These are phyloP conservation scores for Taphrina confusa DNA, from an alignment of 1,139 yeast genomes.

Conservation along the genomic window DNA sequence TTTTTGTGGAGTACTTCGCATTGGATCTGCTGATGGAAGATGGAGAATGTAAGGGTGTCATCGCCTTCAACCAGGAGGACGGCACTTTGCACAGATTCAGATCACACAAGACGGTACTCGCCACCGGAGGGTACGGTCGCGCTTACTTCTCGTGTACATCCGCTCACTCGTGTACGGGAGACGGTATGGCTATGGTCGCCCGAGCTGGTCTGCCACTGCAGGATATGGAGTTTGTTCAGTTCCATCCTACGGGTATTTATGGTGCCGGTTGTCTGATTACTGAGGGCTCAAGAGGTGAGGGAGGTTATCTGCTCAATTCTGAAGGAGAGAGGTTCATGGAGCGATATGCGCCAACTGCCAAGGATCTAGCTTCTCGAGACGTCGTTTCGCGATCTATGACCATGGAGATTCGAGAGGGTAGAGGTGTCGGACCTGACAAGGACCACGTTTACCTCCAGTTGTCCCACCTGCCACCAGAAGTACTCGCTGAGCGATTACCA, in stretches of 20 bases:
- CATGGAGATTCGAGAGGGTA: slow-evolving; percentile 96
- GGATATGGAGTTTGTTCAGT: slow-evolving; percentile 96
- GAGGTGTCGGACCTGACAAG: slow-evolving; percentile 96
- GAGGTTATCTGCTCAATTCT: slow-evolving; percentile 92
- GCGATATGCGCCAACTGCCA: slow-evolving; percentile 98
- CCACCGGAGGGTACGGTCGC: slow-evolving; percentile 99
- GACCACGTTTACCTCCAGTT: slow-evolving; percentile 96
- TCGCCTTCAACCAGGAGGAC: slow-evolving; percentile 97
- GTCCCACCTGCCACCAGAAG: slow-evolving; percentile 89
- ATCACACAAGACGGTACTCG: slow-evolving; percentile 92
- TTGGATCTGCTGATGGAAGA: slow-evolving; percentile 92
- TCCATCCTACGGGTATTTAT: slow-evolving; percentile 99
- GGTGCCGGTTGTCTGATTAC: slow-evolving; percentile 98
- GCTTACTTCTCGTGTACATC: slow-evolving; percentile 98
- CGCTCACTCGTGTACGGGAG: slow-evolving; percentile 99
- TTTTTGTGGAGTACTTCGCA: slow-evolving; percentile 96
- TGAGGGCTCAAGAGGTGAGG: slow-evolving; percentile 99
- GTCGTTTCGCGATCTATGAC: slow-evolving; percentile 98
- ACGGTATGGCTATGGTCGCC: slow-evolving; percentile 96
- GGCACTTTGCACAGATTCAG: slow-evolving; percentile 98
- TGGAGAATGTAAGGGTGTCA: slow-evolving; percentile 94
- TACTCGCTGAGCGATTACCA: slow-evolving; percentile 92
- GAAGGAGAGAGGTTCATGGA: slow-evolving; percentile 99
- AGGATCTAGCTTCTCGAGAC: slow-evolving; percentile 97
- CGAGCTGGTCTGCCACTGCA: slow-evolving; percentile 98